These are phyloP conservation scores for Coemansia sp. DNA, from an alignment of 192 early-diverging fungal genomes.

Conservation along the genomic window DNA sequence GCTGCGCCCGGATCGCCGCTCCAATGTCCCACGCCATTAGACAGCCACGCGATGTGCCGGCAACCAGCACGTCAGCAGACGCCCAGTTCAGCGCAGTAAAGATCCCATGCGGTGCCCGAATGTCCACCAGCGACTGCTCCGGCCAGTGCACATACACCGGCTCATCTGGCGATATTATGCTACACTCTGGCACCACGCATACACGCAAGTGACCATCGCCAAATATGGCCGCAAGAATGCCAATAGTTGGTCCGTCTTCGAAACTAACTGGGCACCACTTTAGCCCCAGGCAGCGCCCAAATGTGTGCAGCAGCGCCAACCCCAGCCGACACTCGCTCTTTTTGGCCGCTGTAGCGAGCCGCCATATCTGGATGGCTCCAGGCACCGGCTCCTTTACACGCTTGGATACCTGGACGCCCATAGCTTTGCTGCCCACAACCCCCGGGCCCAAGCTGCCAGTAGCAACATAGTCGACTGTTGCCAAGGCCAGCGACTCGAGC, in stretches of 20 bases:
- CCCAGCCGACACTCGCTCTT: constrained; percentile 15
- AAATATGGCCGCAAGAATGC: constrained; percentile 37
- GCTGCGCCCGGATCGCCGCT: constrained; percentile 4
- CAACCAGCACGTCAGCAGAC: constrained; percentile 24
- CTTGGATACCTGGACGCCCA: constrained; percentile 3
- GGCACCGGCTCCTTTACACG: constrained; percentile 22
- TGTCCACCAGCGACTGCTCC: constrained; percentile 22
- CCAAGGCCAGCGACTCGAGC: background rate
- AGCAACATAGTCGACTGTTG: constrained; percentile 23
- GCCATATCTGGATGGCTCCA: constrained; percentile 40
- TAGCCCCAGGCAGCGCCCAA: constrained; percentile 30
- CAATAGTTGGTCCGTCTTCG: constrained; percentile 8
- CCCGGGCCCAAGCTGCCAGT: constrained; percentile 23
- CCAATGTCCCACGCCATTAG: constrained; percentile 27
- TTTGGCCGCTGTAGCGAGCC: constrained; percentile 5
- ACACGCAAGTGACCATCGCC: constrained; percentile 45
- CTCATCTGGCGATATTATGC: constrained; percentile 3
- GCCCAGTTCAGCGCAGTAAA: constrained; percentile 42
- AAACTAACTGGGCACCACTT: constrained; percentile 45
- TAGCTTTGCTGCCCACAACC: background rate
- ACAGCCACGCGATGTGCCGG: constrained; percentile 27
- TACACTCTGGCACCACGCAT: constrained; percentile 20
- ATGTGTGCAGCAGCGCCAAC: constrained; percentile 26
- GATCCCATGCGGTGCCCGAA: constrained; percentile 21
- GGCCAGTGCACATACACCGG: constrained; percentile 37